Evolutionary conservation across 345 rosid genomes (phyloP).

Genomic region (Hypericum perforatum): DNA sequence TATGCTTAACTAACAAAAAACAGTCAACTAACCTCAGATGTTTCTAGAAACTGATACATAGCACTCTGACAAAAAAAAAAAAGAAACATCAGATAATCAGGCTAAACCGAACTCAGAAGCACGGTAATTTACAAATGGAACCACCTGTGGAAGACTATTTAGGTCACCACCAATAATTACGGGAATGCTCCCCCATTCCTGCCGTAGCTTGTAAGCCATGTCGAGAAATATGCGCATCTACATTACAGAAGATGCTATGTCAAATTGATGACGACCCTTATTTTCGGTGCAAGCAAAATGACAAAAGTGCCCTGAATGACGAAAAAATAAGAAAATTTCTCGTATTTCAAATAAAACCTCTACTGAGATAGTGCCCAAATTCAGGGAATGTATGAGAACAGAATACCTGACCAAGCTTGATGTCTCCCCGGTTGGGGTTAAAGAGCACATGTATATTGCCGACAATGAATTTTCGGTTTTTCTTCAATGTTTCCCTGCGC

Average conservation of each 20-base stretch:
- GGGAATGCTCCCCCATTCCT: constrained; percentile 78
- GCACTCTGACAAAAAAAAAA: constrained; percentile 57
- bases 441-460: constrained; percentile 73
- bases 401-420: constrained; percentile 79
- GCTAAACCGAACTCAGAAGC: constrained; percentile 2
- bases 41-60: constrained; percentile 62
- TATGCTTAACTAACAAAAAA: neutral
- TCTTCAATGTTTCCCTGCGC: constrained; percentile 25
- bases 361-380: neutral
- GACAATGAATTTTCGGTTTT: constrained; percentile 45
- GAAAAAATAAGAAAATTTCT: neutral
- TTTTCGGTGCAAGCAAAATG: neutral
- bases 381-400: constrained; percentile 7
- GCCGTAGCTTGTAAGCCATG: constrained; percentile 61
- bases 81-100: constrained; percentile 18
- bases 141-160: constrained; percentile 74
- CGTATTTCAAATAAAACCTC: neutral
- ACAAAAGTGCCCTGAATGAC: neutral
- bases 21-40: constrained; percentile 62
- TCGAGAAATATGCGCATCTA: constrained; percentile 73
- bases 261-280: neutral
- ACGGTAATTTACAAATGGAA: constrained; percentile 7
- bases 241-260: constrained; percentile 9
- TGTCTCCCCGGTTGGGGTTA: constrained; percentile 84
- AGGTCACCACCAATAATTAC: constrained; percentile 70